phyloP scores from a whole-genome alignment of 139 green algal species.

The Coccomyxa sp. region DNA sequence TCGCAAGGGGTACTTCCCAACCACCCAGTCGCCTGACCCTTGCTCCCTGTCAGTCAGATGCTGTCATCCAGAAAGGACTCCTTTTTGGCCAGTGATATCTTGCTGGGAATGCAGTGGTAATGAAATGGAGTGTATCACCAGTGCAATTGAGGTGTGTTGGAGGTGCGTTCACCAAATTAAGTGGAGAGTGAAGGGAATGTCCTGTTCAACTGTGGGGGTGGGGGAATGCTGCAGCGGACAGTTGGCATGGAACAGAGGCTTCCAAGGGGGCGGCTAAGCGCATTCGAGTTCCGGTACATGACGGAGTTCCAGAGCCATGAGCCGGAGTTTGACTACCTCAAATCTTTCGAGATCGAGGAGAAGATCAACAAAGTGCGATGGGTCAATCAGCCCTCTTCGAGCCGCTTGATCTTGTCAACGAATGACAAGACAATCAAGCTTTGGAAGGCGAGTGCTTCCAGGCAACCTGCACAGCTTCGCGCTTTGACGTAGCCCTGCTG shows the following conservation, averaged over 20 bases:
- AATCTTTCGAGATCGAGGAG: slow-evolving; percentile 98
- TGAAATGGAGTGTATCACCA: too few species aligned
- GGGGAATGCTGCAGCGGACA: slow-evolving; percentile 19
- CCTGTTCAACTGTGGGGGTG: too few species aligned
- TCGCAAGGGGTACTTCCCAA: slow-evolving; percentile 15
- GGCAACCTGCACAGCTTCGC: background rate
- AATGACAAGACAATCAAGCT: slow-evolving; percentile 99
- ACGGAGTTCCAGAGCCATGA: slow-evolving; percentile 99
- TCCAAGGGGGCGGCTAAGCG: slow-evolving; percentile 12
- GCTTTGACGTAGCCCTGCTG: background rate
- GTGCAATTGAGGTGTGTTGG: too few species aligned
- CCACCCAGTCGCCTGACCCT: background rate
- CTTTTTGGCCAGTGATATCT: too few species aligned
- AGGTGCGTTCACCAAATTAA: too few species aligned
- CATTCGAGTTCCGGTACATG: slow-evolving; percentile 91
- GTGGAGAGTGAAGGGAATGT: too few species aligned
- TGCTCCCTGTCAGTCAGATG: background rate
- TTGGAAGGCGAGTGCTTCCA: slow-evolving; percentile 78
- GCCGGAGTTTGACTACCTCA: slow-evolving; percentile 99
- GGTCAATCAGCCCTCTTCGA: slow-evolving; percentile 3
- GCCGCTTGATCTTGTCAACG: slow-evolving; percentile 76
- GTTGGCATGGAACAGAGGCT: slow-evolving; percentile 41
- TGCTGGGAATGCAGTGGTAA: too few species aligned
- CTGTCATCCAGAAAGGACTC: too few species aligned
- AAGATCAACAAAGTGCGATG: slow-evolving; percentile 97